Base-by-base conservation (phyloP, 805 yeast genomes). In the Pichia rugopelliculosa region DNA sequence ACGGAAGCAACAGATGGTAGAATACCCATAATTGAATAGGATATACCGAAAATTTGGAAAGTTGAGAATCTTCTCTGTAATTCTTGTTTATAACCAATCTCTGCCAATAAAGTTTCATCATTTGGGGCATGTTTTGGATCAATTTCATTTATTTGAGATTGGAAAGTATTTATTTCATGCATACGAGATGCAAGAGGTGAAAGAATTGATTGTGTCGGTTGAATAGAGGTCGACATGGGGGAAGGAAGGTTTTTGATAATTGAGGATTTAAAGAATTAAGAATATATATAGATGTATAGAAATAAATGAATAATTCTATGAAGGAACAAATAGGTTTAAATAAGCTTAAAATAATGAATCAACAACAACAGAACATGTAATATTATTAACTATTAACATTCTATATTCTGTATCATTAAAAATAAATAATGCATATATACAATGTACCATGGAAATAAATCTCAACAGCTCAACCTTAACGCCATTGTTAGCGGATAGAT, bases 11-110 rank as follows among this genome's bases (percentile, higher is more conserved):
- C 75, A 18, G 81, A 74, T 0, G 84, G 84, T 36, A 80, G 65
- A 42, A 81, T 62, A 6, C 85, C 82, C 85, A 82, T 80, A 57
- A 82, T 79, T 17, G 80, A 73, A 56, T 79, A 81, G 10, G 85
- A 82, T 46, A 80, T 76, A 41, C 84, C 84, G 59, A 82, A 82
- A 17, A 80, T 79, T 59, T 79, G 83, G 22, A 76, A 41, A 3
- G 81, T 73, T 2, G 79, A 66, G 57, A 78, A 82, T 39, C 70
- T 69, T 58, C 87, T 72, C 44, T 68, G 67, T 45, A 82, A 65
- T 57, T 82, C 87, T 56, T 79, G 82, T 58, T 78, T 78, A 59
- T 82, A 82, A 3, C 87, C 87, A 45, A 81, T 74, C 49, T 76
- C 76, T 10, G 70, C 73, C 48, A 72, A 62, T 37, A 66, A 58